Conservation (phyloP, 257 asterid genomes). For the Solanum neorickii region DNA sequence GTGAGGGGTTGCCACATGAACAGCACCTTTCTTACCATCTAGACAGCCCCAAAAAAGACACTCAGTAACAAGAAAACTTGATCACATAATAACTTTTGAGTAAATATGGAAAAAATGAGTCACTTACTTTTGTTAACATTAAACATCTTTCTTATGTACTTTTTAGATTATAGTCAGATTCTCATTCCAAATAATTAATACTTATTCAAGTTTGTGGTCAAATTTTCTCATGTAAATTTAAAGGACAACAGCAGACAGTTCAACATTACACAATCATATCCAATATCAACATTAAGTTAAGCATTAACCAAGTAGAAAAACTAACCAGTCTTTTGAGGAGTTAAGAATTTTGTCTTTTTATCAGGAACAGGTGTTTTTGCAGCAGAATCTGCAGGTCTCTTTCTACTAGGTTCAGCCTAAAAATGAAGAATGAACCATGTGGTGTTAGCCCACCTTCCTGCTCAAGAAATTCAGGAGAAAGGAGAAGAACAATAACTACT, state of each 20-base stretch:
- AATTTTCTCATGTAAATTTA: neutral
- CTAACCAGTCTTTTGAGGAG: constrained; percentile 80
- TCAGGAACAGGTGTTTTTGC: constrained; percentile 49
- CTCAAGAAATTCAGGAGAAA: neutral
- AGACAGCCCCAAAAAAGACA: neutral
- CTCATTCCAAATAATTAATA: neutral
- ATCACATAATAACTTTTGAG: neutral
- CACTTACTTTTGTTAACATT: neutral
- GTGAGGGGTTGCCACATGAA: constrained; percentile 81
- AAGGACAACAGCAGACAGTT: neutral
- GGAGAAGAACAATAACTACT: neutral
- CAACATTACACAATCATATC: neutral
- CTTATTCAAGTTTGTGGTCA: neutral
- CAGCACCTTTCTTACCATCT: constrained; percentile 70
- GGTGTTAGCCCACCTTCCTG: neutral
- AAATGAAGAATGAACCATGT: neutral
- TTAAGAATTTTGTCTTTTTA: constrained; percentile 57
- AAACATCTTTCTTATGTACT: neutral
- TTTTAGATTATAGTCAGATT: neutral
- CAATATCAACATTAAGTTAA: neutral
- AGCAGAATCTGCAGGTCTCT: constrained; percentile 42
- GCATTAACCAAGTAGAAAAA: neutral
- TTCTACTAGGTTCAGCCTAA: constrained; percentile 46
- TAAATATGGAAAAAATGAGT: neutral
- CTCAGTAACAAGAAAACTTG: neutral